Evolutionary conservation across 768 basidiomycete genomes (phyloP), one percentile per base, ranked within the genome.

Genomic region (Hemileccinum impolitum): DNA sequence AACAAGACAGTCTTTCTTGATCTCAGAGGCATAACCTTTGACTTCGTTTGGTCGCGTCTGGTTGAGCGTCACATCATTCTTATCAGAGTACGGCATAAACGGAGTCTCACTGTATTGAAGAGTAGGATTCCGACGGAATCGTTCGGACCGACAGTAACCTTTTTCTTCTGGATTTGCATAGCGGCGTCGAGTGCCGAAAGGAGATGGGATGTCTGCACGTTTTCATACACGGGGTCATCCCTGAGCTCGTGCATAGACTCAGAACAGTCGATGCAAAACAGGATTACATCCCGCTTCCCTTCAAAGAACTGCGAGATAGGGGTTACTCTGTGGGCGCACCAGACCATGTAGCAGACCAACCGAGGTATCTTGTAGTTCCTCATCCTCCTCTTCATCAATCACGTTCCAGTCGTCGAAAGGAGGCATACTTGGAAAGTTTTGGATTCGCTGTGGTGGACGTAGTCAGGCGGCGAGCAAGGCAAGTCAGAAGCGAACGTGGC

Each of bases 181-280:
- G 90, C 93, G 10, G 85, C 84, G 52, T 92, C 81, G 19, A 98
- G 77, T 0, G 91, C 90, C 17, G 78, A 74, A 57, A 85, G 84
- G 3, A 97, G 65, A 59, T 94, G 86, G 48, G 83, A 90, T 1
- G 82, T 88, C 61, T 85, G 75, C 34, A 74, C 72, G 43, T 83
- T 78, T 68, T 90, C 80, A 50, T 84, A 78, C 46, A 73, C 71
- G 11, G 80, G 79, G 58, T 85, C 81, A 21, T 87, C 84, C 42
- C 74, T 75, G 37, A 85, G 78, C 32, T 73, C 74, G 21, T 88
- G 84, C 95, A 98, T 97, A 11, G 91, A 90, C 46, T 80, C 74
- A 0, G 94, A 95, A 53, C 90, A 92, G 68, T 99, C 94, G 50
- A 99, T 91, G 65, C 88, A 90, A 71, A 97, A 96, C n/a, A 98